Evolutionary conservation across 306 rosid genomes (phyloP).

Genomic region (Casuarina cunninghamiana): DNA sequence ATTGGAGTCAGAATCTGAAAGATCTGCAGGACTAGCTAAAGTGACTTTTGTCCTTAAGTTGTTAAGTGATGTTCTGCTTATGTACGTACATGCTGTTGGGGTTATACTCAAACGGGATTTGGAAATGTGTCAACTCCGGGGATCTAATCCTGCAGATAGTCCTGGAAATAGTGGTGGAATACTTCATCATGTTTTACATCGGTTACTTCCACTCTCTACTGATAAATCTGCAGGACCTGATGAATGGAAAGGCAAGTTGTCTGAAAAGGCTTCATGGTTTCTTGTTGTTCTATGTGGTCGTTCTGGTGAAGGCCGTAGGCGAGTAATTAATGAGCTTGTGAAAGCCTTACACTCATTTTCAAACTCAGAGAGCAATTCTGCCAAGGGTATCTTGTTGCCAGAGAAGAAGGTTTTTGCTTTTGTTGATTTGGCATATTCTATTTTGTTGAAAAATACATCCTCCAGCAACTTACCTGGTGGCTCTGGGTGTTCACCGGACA

Average conservation of each 20-base stretch:
- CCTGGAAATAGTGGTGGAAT: conserved; percentile 70
- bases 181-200: conserved; percentile 74
- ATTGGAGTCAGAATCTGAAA: conserved; percentile 74
- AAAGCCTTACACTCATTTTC: conserved; percentile 70
- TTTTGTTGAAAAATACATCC: conserved; percentile 85
- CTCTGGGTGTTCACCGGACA: conserved; percentile 92
- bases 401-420: conserved; percentile 83
- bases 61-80: conserved; percentile 88
- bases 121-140: conserved; percentile 83
- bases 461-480: conserved; percentile 92
- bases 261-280: conserved; percentile 93
- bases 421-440: conserved; percentile 83
- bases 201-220: conserved; percentile 70
- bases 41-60: conserved; percentile 92
- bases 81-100: conserved; percentile 94
- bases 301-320: conserved; percentile 93
- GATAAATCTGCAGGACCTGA: conserved; percentile 95
- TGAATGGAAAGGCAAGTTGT: conserved; percentile 94
- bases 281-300: conserved; percentile 93
- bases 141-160: conserved; percentile 61
- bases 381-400: conserved; percentile 60
- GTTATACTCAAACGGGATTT: conserved; percentile 88
- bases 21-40: conserved; percentile 87
- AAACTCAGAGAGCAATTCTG: conserved; percentile 61
- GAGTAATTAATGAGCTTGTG: conserved; percentile 83